Percentiles rank a stretch among this genome's conserved stretches.
phyloP scores from a whole-genome alignment of 768 basidiomycete species.

The Gautieria morchelliformis region DNA sequence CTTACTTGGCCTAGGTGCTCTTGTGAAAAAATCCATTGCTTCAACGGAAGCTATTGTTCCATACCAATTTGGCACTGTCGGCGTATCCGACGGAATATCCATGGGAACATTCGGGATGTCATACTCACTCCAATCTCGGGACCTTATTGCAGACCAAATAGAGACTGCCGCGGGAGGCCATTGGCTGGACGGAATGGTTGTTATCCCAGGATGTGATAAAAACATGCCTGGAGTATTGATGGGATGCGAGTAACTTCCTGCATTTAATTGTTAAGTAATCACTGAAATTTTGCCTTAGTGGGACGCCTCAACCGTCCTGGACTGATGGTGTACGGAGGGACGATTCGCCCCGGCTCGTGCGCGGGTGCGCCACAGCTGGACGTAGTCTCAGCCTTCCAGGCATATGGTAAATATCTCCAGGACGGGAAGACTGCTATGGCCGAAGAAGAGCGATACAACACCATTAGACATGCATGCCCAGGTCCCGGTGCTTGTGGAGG shows the following conservation, averaged over 20 bases:
- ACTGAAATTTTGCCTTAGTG: constrained; percentile 34
- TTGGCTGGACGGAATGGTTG: constrained; percentile 97
- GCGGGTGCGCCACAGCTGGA: constrained; percentile 82
- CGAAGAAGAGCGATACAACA: constrained; percentile 76
- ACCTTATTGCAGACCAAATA: constrained; percentile 95
- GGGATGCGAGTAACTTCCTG: constrained; percentile 55
- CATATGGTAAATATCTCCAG: constrained; percentile 24
- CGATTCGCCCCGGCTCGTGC: constrained; percentile 88
- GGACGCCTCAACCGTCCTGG: constrained; percentile 94
- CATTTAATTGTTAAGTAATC: not conserved
- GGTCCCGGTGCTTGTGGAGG: constrained; percentile 97
- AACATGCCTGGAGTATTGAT: constrained; percentile 99
- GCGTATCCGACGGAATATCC: constrained; percentile 97
- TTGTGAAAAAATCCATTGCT: constrained; percentile 72
- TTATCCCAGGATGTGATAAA: constrained; percentile 96
- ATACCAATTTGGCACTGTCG: constrained; percentile 96
- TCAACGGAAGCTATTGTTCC: constrained; percentile 64
- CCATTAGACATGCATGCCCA: constrained; percentile 90
- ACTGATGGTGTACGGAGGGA: constrained; percentile 96
- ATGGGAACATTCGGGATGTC: constrained; percentile 95
- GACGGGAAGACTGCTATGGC: constrained; percentile 79
- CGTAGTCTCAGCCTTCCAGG: constrained; percentile 26
- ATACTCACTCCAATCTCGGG: constrained; percentile 93
- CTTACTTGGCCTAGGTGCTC: constrained; percentile 78
- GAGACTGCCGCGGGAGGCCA: constrained; percentile 95